Evolutionary conservation across 345 rosid genomes (phyloP).

Genomic region (Eucalyptus marginata): DNA sequence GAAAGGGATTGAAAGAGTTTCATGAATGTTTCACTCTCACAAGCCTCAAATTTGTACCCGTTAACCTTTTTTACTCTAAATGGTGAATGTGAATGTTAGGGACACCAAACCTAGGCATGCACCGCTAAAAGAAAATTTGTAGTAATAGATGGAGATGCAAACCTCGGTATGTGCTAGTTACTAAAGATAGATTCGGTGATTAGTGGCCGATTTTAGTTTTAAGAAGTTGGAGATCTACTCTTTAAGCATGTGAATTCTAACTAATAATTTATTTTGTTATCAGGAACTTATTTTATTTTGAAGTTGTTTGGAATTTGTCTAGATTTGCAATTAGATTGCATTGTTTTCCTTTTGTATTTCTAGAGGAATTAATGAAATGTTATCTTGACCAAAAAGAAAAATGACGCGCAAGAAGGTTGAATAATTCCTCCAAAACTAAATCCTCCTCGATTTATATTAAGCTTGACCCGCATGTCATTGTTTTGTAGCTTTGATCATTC

Average conservation of each 20-base stretch:
- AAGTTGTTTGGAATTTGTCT: neutral
- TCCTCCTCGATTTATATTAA: neutral
- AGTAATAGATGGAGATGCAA: neutral
- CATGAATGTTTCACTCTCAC: neutral
- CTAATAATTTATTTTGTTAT: too few species aligned
- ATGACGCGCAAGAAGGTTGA: neutral
- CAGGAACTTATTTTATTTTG: neutral
- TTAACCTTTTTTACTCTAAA: neutral
- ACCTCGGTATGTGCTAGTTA: neutral
- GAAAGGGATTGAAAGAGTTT: neutral
- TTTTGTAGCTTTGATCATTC: neutral
- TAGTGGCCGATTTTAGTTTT: rapidly evolving
- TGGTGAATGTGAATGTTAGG: neutral
- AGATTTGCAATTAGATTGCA: neutral
- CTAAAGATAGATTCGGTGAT: neutral
- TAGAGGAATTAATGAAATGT: neutral
- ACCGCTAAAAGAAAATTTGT: rapidly evolving
- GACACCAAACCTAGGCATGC: neutral
- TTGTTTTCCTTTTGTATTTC: neutral
- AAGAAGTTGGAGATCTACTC: too few species aligned
- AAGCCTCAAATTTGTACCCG: rapidly evolving
- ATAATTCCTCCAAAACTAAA: neutral
- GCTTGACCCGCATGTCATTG: neutral
- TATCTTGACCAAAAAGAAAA: neutral
- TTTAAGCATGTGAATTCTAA: neutral